Evolutionary conservation across 169 alveolate species (phyloP), one percentile per base, ranked within the genome.

Genomic region (Cryptosporidium xiaoi): DNA sequence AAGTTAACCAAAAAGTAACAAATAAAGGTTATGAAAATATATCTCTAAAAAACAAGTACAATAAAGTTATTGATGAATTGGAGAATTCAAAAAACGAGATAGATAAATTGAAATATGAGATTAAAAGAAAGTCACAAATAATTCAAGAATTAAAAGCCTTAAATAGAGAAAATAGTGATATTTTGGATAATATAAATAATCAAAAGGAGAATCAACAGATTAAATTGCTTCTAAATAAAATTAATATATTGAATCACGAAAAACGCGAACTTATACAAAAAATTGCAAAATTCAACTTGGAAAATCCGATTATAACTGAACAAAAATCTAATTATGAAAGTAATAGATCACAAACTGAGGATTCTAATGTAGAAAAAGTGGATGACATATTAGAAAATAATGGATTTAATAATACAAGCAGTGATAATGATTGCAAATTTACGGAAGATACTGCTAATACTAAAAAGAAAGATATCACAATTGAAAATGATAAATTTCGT

Each of bases 81-180:
- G 77, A 77, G 36, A 27, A 40, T 44, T 68, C 87, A 40, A 77
- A 60, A 44, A 77, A 40, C 46, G 87, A 77, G n/a, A 77, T 77
- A 56, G 33, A 77, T 4, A 65, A 77, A 48, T 62, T 77, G 46
- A 77, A 62, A 18, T 40, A 36, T 46, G 87, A 77, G 44, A 62
- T 77, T 27, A 40, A 13, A 13, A 60, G 77, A 36, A 77, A 62
- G 24, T 68, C 77, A 15, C 71, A 77, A 12, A 77, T 60, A 5
- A 77, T 77, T 60, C 51, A 77, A 36, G 87, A 77, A 44, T 34
- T 77, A 46, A 60, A 50, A 60, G 40, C 50, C 34, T 34, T 18
- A 1, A 62, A 77, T 60, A 62, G 51, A 58, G 51, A 20, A 15
- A 77, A 77, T 20, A 27, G 44, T 3, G 71, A 62, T 12, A 56